Evolutionary conservation across 805 yeast genomes (phyloP), one percentile per base, ranked within the genome.

Genomic region (Candida manassasensis): DNA sequence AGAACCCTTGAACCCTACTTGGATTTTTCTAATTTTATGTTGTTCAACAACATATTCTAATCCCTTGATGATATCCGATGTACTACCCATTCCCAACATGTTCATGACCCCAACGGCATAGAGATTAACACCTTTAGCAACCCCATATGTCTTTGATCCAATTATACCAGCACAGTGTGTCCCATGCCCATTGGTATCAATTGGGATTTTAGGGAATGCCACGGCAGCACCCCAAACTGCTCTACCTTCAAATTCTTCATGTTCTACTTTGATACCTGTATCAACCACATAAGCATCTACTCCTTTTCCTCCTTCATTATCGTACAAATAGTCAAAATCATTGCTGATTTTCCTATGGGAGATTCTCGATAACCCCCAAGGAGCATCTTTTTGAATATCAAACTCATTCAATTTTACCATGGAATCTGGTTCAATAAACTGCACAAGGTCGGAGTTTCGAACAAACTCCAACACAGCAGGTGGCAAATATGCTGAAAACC

Each of bases 161-260:
- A 85, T 73, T 8, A 87, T 63, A 2, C 96, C 96, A 0, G 96
- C 95, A 30, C 89, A 94, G 56, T 87, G 96, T 0, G 96, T 86
- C 0, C 96, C 96, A 55, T 88, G 96, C 0, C 96, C 96, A 45
- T 79, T 79, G 7, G 59, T 59, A 52, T 88, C 96, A 10, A 50
- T 35, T 35, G 53, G 46, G n/a, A 59, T 34, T 27, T 53, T 48
- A 6, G 66, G 65, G 48, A 58, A 53, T 6, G 66, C 52, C 33
- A 57, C 42, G 9, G 63, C 57, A 10, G 49, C 55, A 1, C 86
- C 87, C 49, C 66, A 59, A 3, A 43, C 45, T 11, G 80, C 83
- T 36, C 88, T 61, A 1, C 77, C 79, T 46, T 71, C 79, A 48
- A 83, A 69, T 27, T 79, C 82, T n/a, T 73, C 75, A 50, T 78